Base-by-base conservation (phyloP, 164 flowering plant species). In the Litsea cubeba region DNA sequence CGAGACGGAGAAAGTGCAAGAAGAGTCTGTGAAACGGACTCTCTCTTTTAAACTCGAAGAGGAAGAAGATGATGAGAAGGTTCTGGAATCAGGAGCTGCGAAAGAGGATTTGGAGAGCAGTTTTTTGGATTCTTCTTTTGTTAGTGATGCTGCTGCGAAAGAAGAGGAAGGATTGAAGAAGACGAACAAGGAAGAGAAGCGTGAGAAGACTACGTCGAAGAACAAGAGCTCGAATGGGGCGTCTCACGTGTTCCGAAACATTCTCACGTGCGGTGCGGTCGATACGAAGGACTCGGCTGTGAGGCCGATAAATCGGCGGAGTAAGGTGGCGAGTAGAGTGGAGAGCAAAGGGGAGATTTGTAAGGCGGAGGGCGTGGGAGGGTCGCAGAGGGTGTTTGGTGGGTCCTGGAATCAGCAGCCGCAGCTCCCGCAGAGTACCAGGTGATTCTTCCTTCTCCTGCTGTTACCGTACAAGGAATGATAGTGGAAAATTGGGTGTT, bases 191-290 rank as follows among this genome's bases (percentile, higher is more conserved):
- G 60, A 54, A 15, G 60, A 26, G 58, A 60, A 40, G 25, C 1
- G 12, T 14, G 63, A 50, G 49, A 14, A 1, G 46, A 2, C 17
- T 23, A 25, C 65, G 50, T 28, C 75, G 40, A 28, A 22, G 62
- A 70, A 51, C 14, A 83, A 63, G 79, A 78, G 82, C 64, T 85
- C 79, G 76, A 84, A 84, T 74, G 84, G 84, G 68, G 77, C 82
- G 20, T 76, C 90, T 15, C 63, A 69, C 30, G 65, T 85, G 74
- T 66, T 89, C 17, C 79, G 86, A 15, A 85, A 85, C 62, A 60
- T 90, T 74, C 80, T 89, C 1, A 75, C 69, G 17, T 89, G 95
- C 65, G 87, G 91, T 6, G 79, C 81, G 3, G 77, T 76, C n/a
- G 87, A 88, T 6, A 87, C 91, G 0, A 82, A 83, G 12, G 93